A percentile compares a stretch with the other conserved stretches of the same genome.
Evolutionary conservation across 2,329 filamentous ascomycete genomes (phyloP).

Genomic region (Furcasterigmium sp.): DNA sequence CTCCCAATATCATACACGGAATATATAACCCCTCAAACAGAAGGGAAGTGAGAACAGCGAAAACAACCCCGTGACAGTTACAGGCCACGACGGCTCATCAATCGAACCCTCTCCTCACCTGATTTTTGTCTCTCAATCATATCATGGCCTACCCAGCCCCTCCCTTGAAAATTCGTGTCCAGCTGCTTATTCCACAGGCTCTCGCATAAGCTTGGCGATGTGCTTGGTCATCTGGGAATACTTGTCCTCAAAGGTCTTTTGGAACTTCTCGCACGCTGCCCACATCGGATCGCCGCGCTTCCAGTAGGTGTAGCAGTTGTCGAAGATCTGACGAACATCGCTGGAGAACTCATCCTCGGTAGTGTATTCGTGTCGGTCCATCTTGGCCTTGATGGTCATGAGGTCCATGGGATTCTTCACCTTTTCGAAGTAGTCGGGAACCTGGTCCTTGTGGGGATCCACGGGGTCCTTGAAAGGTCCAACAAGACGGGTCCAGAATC

Average conservation of each 20-base stretch:
- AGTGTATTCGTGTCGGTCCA: constrained; percentile 48
- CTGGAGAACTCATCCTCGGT: constrained; percentile 47
- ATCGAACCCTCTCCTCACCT: too few relatives aligned
- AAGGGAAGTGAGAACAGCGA: too few relatives aligned
- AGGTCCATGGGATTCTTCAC: constrained; percentile 59
- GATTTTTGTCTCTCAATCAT: too few relatives aligned
- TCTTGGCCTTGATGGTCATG: constrained; percentile 53
- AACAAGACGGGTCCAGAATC: constrained; percentile 62
- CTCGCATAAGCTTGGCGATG: constrained; percentile 47
- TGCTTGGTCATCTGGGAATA: constrained; percentile 55
- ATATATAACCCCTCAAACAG: too few relatives aligned
- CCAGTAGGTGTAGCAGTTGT: constrained; percentile 63
- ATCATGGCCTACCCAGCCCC: too few relatives aligned
- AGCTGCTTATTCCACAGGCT: constrained; percentile 24
- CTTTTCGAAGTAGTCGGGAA: constrained; percentile 58
- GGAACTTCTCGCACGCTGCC: constrained; percentile 48
- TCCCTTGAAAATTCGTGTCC: too few relatives aligned
- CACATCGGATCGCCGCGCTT: constrained; percentile 49
- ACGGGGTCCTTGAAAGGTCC: constrained; percentile 58
- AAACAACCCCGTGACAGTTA: too few relatives aligned
- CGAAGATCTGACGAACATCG: constrained; percentile 58
- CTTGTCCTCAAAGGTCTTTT: constrained; percentile 55
- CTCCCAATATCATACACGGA: too few relatives aligned
- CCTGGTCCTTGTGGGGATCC: constrained; percentile 48
- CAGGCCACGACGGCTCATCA: too few relatives aligned